Evolutionary conservation across 2,329 filamentous ascomycete species (phyloP), one percentile per base, ranked within the genome.

Genomic region (Penicillium sp.): DNA sequence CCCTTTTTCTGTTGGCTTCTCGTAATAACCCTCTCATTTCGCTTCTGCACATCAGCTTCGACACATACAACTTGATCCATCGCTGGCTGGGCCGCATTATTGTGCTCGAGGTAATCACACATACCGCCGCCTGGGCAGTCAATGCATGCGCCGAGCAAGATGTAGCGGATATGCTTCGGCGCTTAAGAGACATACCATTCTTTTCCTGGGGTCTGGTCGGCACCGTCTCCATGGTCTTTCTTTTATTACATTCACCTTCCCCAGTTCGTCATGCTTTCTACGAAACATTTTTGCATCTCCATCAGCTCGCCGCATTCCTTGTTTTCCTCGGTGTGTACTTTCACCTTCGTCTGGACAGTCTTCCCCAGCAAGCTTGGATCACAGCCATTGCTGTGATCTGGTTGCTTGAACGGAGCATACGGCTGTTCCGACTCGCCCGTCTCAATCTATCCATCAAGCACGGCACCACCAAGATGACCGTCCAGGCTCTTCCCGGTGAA

Each of bases 261-360:
- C 83, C 88, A 0, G 59, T 98, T 35, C 82, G 92, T 44, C 90
- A 95, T 64, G 88, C 89, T 26, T 95, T 95, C 61, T 98, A 98
- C 69, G 92, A 98, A 68, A 93, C 87, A 1, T 98, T 98, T 47
- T 51, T 72, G 15, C 67, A 71, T 43, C 48, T 71, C 5, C 70
- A 73, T 50, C 68, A 71, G 42, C 47, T 69, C 9, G 58, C 62
- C 14, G 69, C 66, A 7, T 45, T 71, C 11, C 32, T 66, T n/a
- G 59, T 66, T 11, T 56, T 71, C 35, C 34, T 70, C 10, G 69
- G 68, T 7, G 57, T 71, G 23, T 70, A 68, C 41, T 27, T 67
- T 14, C 70, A 73, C 44, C 48, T 71, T 17, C 45, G 62, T 15
- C 38, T 68, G 2, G 66, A 69, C 47, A 55, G 49, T 11, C 54